Base-by-base conservation (phyloP, 2,329 filamentous ascomycete species). In the Alternaria gaisen region DNA sequence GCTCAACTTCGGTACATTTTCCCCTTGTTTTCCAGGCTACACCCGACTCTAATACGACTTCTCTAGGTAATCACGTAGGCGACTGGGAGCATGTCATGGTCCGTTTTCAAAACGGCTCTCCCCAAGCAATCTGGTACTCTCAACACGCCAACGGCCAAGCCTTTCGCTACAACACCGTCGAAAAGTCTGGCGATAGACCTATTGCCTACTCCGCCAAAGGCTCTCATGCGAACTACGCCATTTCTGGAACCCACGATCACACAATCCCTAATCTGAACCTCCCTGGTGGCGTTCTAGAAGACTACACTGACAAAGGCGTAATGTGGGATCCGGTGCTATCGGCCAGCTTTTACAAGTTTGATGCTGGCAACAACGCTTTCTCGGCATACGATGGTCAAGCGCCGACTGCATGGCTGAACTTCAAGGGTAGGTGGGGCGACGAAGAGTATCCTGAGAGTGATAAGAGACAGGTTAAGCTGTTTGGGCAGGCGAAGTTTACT, bases 71-170 rank as follows among this genome's bases (percentile, higher is more conserved):
- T 71, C 88, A 91, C 72, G 84, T 91, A 30, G 88, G 88, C 9
- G 87, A 89, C 70, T 88, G 86, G 87, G 88, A 90, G 71, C 87
- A 90, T 73, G 88, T 85, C 56, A 89, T 89, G 87, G 80, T 91
- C 32, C 87, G 88, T 11, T 91, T 91, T 74, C 53, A 80, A 16
- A 80, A 88, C 55, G 85, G 85, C 10, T 63, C 69, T 1, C 88
- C 88, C 0, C 74, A 83, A 62, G 80, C 82, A 1, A 73, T 90
- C 12, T 91, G 87, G 86, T 90, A 84, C 70, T 86, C 83, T 53
- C 88, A 90, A 70, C 89, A 91, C 72, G 76, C 81, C 30, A 82
- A 83, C 63, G 89, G 89, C 5, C 81, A 90, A 74, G 88, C 88
- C 1, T 90, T 90, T 73, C 83, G 80, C 3, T 91, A 88, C 69